These are phyloP conservation scores for Diplodia mutila DNA, from an alignment of 2,329 filamentous ascomycete species.

Conservation along the genomic window DNA sequence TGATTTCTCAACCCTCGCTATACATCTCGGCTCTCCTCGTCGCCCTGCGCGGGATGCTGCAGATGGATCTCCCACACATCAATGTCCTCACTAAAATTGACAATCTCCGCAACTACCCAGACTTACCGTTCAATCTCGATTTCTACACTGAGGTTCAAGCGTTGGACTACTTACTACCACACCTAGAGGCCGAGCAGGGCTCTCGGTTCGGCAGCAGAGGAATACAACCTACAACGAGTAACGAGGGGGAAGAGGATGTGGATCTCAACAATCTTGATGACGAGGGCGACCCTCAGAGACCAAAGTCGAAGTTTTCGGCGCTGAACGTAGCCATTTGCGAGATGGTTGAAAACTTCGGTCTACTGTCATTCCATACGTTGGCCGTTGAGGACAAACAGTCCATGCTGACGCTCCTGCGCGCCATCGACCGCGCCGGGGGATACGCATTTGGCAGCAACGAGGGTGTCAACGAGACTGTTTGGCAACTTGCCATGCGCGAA, in stretches of 20 bases:
- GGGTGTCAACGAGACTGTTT: conserved; percentile 93
- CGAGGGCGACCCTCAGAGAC: conserved; percentile 25
- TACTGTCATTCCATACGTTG: conserved; percentile 90
- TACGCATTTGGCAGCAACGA: conserved; percentile 88
- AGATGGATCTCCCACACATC: conserved; percentile 94
- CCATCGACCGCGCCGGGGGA: conserved; percentile 88
- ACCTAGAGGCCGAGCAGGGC: conserved; percentile 73
- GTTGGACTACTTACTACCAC: conserved; percentile 78
- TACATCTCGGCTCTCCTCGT: conserved; percentile 94
- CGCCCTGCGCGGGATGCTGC: conserved; percentile 92
- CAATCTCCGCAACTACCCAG: conserved; percentile 81
- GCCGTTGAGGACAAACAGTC: conserved; percentile 96
- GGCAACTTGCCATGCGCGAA: conserved; percentile 90
- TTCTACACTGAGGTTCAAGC: conserved; percentile 98
- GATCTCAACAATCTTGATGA: conserved; percentile 10
- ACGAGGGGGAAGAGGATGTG: conserved; percentile 19
- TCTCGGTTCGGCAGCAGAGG: conserved; percentile 29
- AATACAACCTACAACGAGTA: not conserved
- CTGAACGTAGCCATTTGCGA: conserved; percentile 86
- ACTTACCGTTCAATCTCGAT: conserved; percentile 91
- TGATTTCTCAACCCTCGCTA: conserved; percentile 87
- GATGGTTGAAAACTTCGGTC: conserved; percentile 84
- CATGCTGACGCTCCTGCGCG: conserved; percentile 88
- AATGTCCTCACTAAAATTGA: conserved; percentile 99
- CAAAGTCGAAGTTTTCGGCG: conserved; percentile 70